Conservation (phyloP, 2,329 filamentous ascomycete genomes). For the Teratosphaeria zuluensis region DNA sequence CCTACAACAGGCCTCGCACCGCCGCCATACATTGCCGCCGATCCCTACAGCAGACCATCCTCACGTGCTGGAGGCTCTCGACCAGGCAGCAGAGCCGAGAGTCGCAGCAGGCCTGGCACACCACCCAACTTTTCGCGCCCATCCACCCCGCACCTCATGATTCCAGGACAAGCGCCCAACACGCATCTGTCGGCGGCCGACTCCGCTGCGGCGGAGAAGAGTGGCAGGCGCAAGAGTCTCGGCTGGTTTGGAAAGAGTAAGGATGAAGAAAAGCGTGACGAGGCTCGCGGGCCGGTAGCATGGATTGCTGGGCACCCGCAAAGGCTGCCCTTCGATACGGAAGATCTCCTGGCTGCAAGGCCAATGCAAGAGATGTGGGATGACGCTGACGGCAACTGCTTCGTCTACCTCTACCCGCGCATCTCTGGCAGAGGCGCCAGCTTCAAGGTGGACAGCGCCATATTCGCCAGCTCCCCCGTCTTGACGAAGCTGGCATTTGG, state of each 20-base stretch:
- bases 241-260: conserved; percentile 24
- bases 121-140: conserved; percentile 5
- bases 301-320: conserved; percentile 52
- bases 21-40: background rate
- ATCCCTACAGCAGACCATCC: background rate
- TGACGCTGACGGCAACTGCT: conserved; percentile 48
- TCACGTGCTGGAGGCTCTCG: background rate
- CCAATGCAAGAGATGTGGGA: conserved; percentile 54
- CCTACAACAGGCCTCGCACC: background rate
- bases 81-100: background rate
- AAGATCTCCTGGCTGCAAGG: conserved; percentile 40
- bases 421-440: conserved; percentile 48
- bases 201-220: conserved; percentile 1
- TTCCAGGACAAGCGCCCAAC: background rate
- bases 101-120: conserved; percentile 2
- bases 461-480: conserved; percentile 47
- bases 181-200: background rate
- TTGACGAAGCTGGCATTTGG: conserved; percentile 49
- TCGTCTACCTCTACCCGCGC: conserved; percentile 51
- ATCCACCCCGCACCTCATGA: conserved; percentile 1
- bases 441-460: conserved; percentile 51
- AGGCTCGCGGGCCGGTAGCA: conserved; percentile 31
- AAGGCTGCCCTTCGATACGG: conserved; percentile 47
- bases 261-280: conserved; percentile 19
- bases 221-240: conserved; percentile 19